Conservation (phyloP, 495 filamentous ascomycete genomes). For the Tuber aestivum region DNA sequence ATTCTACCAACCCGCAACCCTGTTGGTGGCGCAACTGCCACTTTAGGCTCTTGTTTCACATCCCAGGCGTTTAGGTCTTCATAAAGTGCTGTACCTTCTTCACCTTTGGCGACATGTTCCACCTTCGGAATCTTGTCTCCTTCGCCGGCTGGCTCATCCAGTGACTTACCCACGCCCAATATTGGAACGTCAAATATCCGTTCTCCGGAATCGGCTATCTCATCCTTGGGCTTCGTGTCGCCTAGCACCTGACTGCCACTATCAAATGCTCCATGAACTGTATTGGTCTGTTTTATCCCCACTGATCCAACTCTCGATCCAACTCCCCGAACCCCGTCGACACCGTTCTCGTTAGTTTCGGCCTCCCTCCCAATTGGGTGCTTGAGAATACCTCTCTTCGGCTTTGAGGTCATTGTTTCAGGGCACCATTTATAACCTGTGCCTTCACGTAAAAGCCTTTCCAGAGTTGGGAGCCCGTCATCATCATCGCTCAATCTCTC, state of each 20-base stretch:
- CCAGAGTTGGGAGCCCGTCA: background rate
- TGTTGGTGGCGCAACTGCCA: background rate
- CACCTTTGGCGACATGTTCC: background rate
- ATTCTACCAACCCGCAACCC: background rate
- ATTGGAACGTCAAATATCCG: background rate
- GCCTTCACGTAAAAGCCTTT: background rate
- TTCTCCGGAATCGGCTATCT: background rate
- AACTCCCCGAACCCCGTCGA: background rate
- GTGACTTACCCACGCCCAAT: background rate
- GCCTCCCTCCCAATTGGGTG: background rate
- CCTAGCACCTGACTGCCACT: background rate
- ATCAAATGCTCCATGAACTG: background rate
- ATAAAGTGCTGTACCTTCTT: background rate
- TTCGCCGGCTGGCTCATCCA: background rate
- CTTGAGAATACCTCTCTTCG: background rate
- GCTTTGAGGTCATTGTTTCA: background rate
- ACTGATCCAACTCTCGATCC: background rate
- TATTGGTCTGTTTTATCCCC: background rate
- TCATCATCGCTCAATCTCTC: constrained; percentile 2
- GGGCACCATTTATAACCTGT: background rate
- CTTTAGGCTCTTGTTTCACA: background rate
- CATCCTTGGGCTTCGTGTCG: background rate
- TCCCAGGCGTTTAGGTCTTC: background rate
- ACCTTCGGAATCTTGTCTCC: background rate
- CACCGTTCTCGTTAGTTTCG: background rate